Evolutionary conservation across 2,329 filamentous ascomycete species (phyloP), one percentile per base, ranked within the genome.

Genomic region (Daldinia sp.): DNA sequence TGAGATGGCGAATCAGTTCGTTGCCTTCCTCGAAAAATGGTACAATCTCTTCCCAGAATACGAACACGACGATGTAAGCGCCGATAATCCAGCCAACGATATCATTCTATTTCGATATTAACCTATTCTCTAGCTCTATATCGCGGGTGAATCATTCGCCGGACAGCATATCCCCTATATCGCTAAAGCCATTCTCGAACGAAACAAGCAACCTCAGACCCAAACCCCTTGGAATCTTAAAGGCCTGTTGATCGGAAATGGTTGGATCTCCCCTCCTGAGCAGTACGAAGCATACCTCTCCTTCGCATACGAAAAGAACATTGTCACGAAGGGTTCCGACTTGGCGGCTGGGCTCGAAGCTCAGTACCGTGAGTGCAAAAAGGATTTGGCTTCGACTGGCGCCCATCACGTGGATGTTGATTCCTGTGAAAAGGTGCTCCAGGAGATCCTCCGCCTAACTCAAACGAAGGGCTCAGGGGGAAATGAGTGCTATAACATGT

Each of bases 161-260:
- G 95, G 95, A 43, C 95, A 98, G 75, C 90, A 98, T 78, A 98
- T 99, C 64, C 95, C 95, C 1, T 97, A 99, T 76, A 95, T 99
- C 68, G 91, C 94, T n/a, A 89, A 90, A 73, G 91, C 91, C 17
- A 96, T 99, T 57, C 82, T 97, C 60, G 89, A 93, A 48, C 92
- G 93, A 63, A 99, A 99, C 80, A 90, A 90, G 72, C 80, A 81
- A n/a, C 77, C 78, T 11, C 73, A 73, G 19, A 77, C 79, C 4
- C 77, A 80, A 55, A 75, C 80, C 37, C 76, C 78, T 23, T 99
- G 94, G 95, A 90, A 90, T 51, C 79, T 99, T 25, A 85, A 89
- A 68, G 95, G 94, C 7, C 81, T 99, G 17, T 77, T 99, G 32
- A 98, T 99, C 64, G 96, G 96, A 56, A 99, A 99, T 75, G 95